A percentile compares a stretch with the other conserved stretches of the same genome.
Conservation (phyloP, 202 grass and related monocot genomes). For the Carex sylvatica region DNA sequence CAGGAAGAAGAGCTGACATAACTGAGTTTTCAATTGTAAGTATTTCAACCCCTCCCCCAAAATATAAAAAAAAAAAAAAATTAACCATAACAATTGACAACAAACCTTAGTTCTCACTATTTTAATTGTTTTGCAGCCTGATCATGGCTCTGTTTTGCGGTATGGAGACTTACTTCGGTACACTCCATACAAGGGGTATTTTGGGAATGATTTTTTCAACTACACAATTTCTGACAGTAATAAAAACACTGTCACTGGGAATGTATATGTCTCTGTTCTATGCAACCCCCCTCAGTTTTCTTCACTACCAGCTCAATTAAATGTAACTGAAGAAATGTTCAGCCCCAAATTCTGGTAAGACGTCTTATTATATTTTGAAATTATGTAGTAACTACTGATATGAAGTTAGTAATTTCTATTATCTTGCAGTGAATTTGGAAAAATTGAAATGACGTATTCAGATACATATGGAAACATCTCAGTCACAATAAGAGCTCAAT, state of each 20-base stretch:
- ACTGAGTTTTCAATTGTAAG: slow-evolving; percentile 63
- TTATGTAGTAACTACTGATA: not conserved
- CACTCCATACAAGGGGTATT: slow-evolving; percentile 68
- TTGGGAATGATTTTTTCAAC: slow-evolving; percentile 66
- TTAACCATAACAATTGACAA: not conserved
- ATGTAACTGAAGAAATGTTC: slow-evolving; percentile 68
- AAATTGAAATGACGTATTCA: slow-evolving; percentile 60
- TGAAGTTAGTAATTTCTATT: slow-evolving; percentile 5
- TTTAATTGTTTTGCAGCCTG: slow-evolving; percentile 41
- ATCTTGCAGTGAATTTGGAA: slow-evolving; percentile 46
- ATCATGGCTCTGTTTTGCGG: slow-evolving; percentile 53
- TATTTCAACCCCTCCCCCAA: not conserved
- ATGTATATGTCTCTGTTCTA: slow-evolving; percentile 57
- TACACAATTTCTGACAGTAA: slow-evolving; percentile 58
- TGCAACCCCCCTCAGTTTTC: slow-evolving; percentile 79
- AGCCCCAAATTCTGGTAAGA: slow-evolving; percentile 65
- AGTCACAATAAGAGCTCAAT: slow-evolving; percentile 55
- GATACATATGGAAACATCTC: slow-evolving; percentile 67
- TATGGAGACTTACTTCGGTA: slow-evolving; percentile 50
- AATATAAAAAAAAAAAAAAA: not conserved
- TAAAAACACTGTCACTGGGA: slow-evolving; percentile 42
- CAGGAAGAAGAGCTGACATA: slow-evolving; percentile 34
- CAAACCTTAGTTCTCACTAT: not conserved
- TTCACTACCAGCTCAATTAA: slow-evolving; percentile 56
- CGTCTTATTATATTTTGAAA: not conserved